Conservation (phyloP, 2,329 filamentous ascomycete genomes). For the Teratosphaeria epicoccoides region DNA sequence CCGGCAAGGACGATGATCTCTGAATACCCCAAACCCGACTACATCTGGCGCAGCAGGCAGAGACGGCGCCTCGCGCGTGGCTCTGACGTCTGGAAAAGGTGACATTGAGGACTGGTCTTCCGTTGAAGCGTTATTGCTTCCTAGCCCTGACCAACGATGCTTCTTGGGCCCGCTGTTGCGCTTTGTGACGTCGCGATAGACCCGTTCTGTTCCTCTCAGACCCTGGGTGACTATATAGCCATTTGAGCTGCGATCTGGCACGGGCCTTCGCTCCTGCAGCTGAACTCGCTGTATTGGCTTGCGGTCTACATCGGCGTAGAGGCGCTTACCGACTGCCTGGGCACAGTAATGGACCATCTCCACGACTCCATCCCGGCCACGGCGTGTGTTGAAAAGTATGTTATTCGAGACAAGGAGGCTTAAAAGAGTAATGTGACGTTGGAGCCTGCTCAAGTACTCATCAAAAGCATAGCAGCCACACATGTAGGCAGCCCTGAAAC, state of each 20-base stretch:
- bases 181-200: slow-evolving; percentile 14
- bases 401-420: neutral
- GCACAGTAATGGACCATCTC: slow-evolving; percentile 15
- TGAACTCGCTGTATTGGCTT: slow-evolving; percentile 3
- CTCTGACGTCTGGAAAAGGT: slow-evolving; percentile 8
- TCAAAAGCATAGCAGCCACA: neutral
- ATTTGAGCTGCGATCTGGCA: neutral
- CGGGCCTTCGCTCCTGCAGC: neutral
- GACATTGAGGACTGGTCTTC: slow-evolving; percentile 10
- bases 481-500: neutral
- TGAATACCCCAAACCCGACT: neutral
- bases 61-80: slow-evolving; percentile 11
- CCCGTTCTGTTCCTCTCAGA: slow-evolving; percentile 11
- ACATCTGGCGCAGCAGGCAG: slow-evolving; percentile 7
- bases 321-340: slow-evolving; percentile 9
- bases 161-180: slow-evolving; percentile 13
- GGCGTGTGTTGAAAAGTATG: neutral
- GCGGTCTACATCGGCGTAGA: slow-evolving; percentile 15
- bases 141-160: slow-evolving; percentile 5
- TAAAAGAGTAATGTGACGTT: neutral
- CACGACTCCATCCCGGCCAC: slow-evolving; percentile 10
- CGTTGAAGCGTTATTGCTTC: slow-evolving; percentile 8
- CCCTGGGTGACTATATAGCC: slow-evolving; percentile 14
- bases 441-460: neutral
- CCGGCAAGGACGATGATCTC: neutral